Conservation (phyloP, 805 yeast species). For the Priceomyces medius region DNA sequence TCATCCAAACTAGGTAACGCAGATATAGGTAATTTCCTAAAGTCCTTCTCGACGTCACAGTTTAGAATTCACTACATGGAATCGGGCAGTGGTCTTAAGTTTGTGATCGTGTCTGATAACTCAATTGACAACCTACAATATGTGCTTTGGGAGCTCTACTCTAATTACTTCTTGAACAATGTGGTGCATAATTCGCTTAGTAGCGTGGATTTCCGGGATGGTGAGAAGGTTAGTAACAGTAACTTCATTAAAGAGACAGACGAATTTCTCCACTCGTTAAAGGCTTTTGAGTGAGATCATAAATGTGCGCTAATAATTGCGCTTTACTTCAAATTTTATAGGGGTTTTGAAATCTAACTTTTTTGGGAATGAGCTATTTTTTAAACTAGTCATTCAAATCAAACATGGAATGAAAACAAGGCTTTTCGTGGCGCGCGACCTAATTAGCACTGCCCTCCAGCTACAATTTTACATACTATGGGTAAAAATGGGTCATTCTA, state of each 20-base stretch:
- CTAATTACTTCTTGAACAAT: slow-evolving; percentile 54
- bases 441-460: too few relatives aligned
- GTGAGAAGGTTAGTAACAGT: slow-evolving; percentile 53
- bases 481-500: too few relatives aligned
- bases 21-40: slow-evolving; percentile 36
- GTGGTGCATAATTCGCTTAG: slow-evolving; percentile 56
- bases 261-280: slow-evolving; percentile 33
- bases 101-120: slow-evolving; percentile 72
- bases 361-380: too few relatives aligned
- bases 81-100: slow-evolving; percentile 74
- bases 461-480: too few relatives aligned
- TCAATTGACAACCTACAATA: slow-evolving; percentile 52
- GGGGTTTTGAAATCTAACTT: too few relatives aligned
- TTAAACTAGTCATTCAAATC: too few relatives aligned
- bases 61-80: slow-evolving; percentile 80
- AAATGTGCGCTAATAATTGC: too few relatives aligned
- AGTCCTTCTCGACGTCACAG: slow-evolving; percentile 65
- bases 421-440: too few relatives aligned
- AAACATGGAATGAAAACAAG: too few relatives aligned
- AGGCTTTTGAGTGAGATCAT: slow-evolving; percentile 2
- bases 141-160: slow-evolving; percentile 58
- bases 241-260: slow-evolving; percentile 59
- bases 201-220: slow-evolving; percentile 58
- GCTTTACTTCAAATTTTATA: too few relatives aligned
- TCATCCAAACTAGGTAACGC: slow-evolving; percentile 50